A percentile compares a stretch with the other conserved stretches of the same genome.
Conservation (phyloP, 495 filamentous ascomycete species). For the Penicillium turbatum region DNA sequence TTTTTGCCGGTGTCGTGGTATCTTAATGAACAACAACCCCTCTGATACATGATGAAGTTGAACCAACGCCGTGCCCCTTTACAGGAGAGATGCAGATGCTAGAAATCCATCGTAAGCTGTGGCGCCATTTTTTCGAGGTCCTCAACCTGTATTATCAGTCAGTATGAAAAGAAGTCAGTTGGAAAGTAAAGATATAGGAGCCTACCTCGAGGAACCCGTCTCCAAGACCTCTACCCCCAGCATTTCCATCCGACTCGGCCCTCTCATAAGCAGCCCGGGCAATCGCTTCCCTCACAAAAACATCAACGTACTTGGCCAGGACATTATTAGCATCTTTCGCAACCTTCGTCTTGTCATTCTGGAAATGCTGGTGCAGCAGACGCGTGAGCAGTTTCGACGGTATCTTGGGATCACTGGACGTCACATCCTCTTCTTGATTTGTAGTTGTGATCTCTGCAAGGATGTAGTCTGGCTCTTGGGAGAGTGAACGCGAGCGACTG, state of each 20-base stretch:
- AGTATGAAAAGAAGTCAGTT: constrained; percentile 3
- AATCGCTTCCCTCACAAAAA: constrained; percentile 89
- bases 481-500: constrained; percentile 22
- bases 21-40: constrained; percentile 10
- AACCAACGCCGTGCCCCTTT: constrained; percentile 12
- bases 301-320: constrained; percentile 82
- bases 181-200: constrained; percentile 5
- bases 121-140: constrained; percentile 88
- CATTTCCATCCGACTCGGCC: constrained; percentile 36
- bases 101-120: constrained; percentile 87
- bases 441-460: constrained; percentile 43
- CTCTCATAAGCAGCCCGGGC: constrained; percentile 73
- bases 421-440: constrained; percentile 27
- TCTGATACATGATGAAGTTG: constrained; percentile 1
- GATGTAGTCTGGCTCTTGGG: constrained; percentile 40
- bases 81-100: not conserved
- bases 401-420: constrained; percentile 51
- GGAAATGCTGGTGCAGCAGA: constrained; percentile 75
- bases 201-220: constrained; percentile 74
- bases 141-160: constrained; percentile 38
- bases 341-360: constrained; percentile 64
- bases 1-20: constrained; percentile 2
- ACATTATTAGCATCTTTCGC: constrained; percentile 73
- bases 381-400: constrained; percentile 69
- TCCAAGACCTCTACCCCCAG: constrained; percentile 26